Evolutionary conservation across 2,329 filamentous ascomycete species (phyloP), one percentile per base, ranked within the genome.

Genomic region (Fusarium ambrosium): DNA sequence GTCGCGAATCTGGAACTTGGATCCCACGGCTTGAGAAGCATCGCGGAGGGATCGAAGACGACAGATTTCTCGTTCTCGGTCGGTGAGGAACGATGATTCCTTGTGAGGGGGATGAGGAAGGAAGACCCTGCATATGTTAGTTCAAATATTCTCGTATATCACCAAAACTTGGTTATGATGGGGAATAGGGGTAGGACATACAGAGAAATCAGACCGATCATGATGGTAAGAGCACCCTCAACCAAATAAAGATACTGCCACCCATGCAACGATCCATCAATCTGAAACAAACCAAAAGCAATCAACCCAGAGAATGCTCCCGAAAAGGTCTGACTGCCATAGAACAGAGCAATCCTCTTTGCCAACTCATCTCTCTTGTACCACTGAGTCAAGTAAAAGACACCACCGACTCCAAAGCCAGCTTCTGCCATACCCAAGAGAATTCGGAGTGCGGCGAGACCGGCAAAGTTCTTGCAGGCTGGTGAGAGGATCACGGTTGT

Each of bases 351-450:
- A 2, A 56, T 56, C 4, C 53, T 56, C 53, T 56, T 56, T 16
- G 53, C 53, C 32, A 56, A n/a, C 29, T 56, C 53, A 18, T 56
- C 32, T 29, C 53, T 34, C 53, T 56, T 56, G 53, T 56, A 56
- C 24, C 27, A 56, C n/a, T 56, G 53, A 2, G 53, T 56, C 10
- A 36, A 4, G 13, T 56, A 56, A 4, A 56, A 56, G 29, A 56
- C 53, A 18, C 53, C 53, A 7, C 53, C 53, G 14, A 56, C 53
- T 22, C 53, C 53, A 1, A 56, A 56, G 20, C 53, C 53, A 0
- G 53, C 53, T 22, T 56, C 53, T 18, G 53, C 53, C 53, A 56
- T 56, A n/a, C 53, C 53, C 6, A 56, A 0, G 7, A 56, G 18
- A 18, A 56, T 56, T 1, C 53, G 13, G 32, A 56, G 53, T 3